phyloP scores from a whole-genome alignment of 116 monocot species.

The Cymodocea nodosa region DNA sequence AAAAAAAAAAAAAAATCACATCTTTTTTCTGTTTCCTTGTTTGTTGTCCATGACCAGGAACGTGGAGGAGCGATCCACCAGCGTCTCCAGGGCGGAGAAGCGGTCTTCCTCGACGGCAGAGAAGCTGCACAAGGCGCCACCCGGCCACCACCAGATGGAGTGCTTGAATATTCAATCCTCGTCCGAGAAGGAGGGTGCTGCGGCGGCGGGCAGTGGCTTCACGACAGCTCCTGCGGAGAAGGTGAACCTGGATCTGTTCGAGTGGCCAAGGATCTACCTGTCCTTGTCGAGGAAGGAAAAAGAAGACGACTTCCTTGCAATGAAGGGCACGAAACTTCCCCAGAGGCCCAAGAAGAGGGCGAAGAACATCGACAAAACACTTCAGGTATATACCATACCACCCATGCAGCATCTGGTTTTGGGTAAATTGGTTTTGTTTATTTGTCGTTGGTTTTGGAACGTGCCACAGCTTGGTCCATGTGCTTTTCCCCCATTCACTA shows the following conservation, averaged over 20 bases:
- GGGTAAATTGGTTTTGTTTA: not conserved
- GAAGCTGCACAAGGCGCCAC: conserved; percentile 3
- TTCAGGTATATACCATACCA: conserved; percentile 25
- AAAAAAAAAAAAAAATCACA: no score
- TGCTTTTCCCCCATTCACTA: not conserved
- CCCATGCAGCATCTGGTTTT: no score
- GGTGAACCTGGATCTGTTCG: conserved; percentile 36
- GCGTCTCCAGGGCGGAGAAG: conserved; percentile 6
- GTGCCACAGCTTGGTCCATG: no score
- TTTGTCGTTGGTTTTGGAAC: not conserved
- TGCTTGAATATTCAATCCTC: not conserved
- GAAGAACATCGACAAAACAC: conserved; percentile 57
- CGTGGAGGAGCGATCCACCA: conserved; percentile 25
- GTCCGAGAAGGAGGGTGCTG: conserved; percentile 10
- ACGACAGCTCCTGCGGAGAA: conserved; percentile 18
- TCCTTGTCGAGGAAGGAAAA: conserved; percentile 82
- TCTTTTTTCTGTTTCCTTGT: no score
- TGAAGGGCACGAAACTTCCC: conserved; percentile 82
- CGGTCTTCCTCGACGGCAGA: conserved; percentile 18
- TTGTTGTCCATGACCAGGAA: conserved; percentile 27
- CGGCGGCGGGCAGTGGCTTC: not conserved
- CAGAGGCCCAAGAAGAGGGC: conserved; percentile 72
- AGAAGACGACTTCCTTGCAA: conserved; percentile 74
- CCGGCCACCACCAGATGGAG: not conserved
- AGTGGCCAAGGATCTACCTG: conserved; percentile 68